Conservation (phyloP, 192 early-diverging fungal genomes). For the Coemansia sp. region DNA sequence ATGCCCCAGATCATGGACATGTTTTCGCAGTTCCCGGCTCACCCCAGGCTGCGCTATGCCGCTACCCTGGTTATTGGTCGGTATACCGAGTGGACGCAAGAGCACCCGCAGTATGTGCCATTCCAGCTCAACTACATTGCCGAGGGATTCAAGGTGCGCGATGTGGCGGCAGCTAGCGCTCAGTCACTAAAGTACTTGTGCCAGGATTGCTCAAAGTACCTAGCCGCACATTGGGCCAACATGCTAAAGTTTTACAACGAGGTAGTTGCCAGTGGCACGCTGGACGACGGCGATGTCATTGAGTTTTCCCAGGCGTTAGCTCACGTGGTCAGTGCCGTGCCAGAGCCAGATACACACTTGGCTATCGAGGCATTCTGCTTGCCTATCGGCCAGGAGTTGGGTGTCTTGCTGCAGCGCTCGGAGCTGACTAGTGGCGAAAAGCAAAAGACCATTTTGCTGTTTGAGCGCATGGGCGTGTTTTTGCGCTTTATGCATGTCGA, state of each 20-base stretch:
- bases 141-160: conserved; percentile 85
- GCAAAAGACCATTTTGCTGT: conserved; percentile 25
- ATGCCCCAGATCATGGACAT: conserved; percentile 93
- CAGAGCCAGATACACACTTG: conserved; percentile 41
- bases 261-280: conserved; percentile 59
- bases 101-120: conserved; percentile 86
- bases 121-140: conserved; percentile 93
- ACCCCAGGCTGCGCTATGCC: conserved; percentile 95
- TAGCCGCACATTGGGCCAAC: conserved; percentile 77
- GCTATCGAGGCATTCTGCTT: conserved; percentile 52
- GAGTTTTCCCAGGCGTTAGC: conserved; percentile 91
- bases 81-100: conserved; percentile 90
- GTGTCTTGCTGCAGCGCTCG: conserved; percentile 32
- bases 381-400: conserved; percentile 44
- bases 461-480: conserved; percentile 52
- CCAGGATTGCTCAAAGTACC: conserved; percentile 80
- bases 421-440: conserved; percentile 18
- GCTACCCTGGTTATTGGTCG: conserved; percentile 95
- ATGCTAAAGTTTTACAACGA: conserved; percentile 84
- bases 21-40: conserved; percentile 79
- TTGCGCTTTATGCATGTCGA: conserved; percentile 43
- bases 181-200: conserved; percentile 87
- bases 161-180: conserved; percentile 82
- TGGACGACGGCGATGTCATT: conserved; percentile 68
- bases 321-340: conserved; percentile 82